These are phyloP conservation scores for Phytophthora podocarpi DNA, from an alignment of 352 stramenopile species.

Conservation along the genomic window DNA sequence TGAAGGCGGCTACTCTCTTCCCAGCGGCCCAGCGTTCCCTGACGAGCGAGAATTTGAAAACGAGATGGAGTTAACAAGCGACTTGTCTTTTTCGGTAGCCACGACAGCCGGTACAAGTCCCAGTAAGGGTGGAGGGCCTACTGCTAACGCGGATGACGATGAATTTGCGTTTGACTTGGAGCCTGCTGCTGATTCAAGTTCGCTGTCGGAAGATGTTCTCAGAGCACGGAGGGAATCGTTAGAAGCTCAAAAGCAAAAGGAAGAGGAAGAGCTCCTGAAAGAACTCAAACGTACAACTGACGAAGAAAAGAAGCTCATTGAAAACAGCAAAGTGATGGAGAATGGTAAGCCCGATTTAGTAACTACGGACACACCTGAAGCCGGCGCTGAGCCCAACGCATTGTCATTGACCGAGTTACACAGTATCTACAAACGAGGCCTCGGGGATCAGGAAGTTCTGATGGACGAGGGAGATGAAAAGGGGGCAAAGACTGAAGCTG, in stretches of 20 bases:
- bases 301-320: constrained; percentile 39
- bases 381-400: constrained; percentile 16
- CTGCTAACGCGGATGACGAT: constrained; percentile 30
- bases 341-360: background rate
- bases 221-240: constrained; percentile 30
- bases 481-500: background rate
- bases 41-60: constrained; percentile 57
- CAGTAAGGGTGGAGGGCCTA: background rate
- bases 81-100: constrained; percentile 45
- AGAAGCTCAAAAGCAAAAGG: constrained; percentile 26
- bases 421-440: constrained; percentile 80
- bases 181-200: background rate
- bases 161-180: constrained; percentile 45
- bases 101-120: background rate
- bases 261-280: constrained; percentile 44
- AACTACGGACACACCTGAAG: background rate
- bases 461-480: constrained; percentile 47
- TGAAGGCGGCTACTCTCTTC: constrained; percentile 31
- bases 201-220: constrained; percentile 25
- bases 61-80: constrained; percentile 38
- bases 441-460: constrained; percentile 72
- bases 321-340: constrained; percentile 6
- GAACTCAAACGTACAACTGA: constrained; percentile 53
- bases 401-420: constrained; percentile 74
- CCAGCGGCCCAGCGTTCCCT: constrained; percentile 46